Percentiles rank a stretch among this genome's conserved stretches.
Evolutionary conservation across 2,329 filamentous ascomycete species (phyloP).

Genomic region (Cylindrodendrum hubeiense): DNA sequence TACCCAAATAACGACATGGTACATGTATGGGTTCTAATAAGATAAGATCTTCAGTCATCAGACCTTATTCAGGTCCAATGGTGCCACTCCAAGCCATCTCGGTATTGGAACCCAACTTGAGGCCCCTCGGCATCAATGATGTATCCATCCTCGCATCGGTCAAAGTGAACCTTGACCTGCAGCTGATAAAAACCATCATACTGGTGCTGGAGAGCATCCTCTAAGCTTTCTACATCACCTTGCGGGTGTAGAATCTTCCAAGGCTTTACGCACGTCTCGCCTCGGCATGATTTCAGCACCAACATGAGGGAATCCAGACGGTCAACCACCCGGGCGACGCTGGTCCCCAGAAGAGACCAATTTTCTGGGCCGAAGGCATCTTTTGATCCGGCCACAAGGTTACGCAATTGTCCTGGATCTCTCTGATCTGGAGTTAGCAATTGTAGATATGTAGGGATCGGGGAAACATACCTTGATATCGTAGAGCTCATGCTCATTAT

Average conservation of each 20-base stretch:
- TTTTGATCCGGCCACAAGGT: slow-evolving; percentile 47
- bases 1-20: neutral
- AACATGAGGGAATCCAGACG: slow-evolving; percentile 70
- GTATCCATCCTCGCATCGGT: slow-evolving; percentile 68
- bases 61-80: slow-evolving; percentile 40
- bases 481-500: slow-evolving; percentile 75
- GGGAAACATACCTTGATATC: slow-evolving; percentile 60
- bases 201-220: slow-evolving; percentile 59
- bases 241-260: slow-evolving; percentile 69
- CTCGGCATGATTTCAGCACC: slow-evolving; percentile 72
- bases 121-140: slow-evolving; percentile 68
- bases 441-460: neutral
- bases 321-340: slow-evolving; percentile 55
- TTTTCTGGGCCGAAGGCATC: neutral
- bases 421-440: slow-evolving; percentile 49
- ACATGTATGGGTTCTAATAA: neutral
- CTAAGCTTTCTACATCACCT: slow-evolving; percentile 62
- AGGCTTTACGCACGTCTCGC: slow-evolving; percentile 63
- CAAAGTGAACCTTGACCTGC: slow-evolving; percentile 62
- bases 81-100: slow-evolving; percentile 44
- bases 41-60: neutral
- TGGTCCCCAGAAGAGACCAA: slow-evolving; percentile 35
- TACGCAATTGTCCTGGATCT: slow-evolving; percentile 65
- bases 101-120: slow-evolving; percentile 49
- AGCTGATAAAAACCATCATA: slow-evolving; percentile 67